These are phyloP conservation scores for Quambalaria eucalypti DNA, from an alignment of 1,284 basidiomycete genomes.

Conservation along the genomic window DNA sequence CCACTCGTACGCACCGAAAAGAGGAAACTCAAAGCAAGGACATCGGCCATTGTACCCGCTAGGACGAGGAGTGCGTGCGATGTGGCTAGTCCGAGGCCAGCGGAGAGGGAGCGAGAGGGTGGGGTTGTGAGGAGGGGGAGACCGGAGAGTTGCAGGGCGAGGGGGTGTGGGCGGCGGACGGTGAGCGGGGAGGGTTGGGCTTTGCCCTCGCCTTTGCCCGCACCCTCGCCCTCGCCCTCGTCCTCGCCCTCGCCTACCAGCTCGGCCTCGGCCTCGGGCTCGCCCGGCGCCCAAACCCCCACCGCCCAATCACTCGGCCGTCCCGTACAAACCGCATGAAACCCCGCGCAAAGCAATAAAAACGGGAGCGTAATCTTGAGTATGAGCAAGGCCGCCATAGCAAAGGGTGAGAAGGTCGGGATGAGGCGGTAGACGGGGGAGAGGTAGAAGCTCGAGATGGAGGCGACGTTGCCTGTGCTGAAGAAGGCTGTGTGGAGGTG, in stretches of 20 bases:
- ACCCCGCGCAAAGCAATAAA: conserved; percentile 65
- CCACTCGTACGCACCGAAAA: conserved; percentile 67
- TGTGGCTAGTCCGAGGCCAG: conserved; percentile 24
- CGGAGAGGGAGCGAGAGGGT: too few species aligned
- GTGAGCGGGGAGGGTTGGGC: background rate
- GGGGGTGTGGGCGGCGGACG: too few species aligned
- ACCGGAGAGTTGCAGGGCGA: conserved; percentile 4
- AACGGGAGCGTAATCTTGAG: conserved; percentile 54
- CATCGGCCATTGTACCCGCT: conserved; percentile 33
- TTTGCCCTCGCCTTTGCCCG: background rate
- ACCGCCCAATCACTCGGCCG: background rate
- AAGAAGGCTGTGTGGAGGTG: conserved; percentile 82
- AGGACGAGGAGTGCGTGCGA: conserved; percentile 23
- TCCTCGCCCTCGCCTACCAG: background rate
- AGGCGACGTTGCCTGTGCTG: conserved; percentile 71
- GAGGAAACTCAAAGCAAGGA: conserved; percentile 66
- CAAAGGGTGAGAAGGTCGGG: conserved; percentile 75
- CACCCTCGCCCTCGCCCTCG: background rate
- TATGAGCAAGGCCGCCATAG: conserved; percentile 58
- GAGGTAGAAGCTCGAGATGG: conserved; percentile 77
- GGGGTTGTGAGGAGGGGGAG: conserved; percentile 18
- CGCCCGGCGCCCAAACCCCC: background rate
- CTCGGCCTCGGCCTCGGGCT: background rate
- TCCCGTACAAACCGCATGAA: conserved; percentile 17
- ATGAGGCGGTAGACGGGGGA: conserved; percentile 81